Evolutionary conservation across 768 basidiomycete genomes (phyloP), one percentile per base, ranked within the genome.

Genomic region (Lentinula sp.): DNA sequence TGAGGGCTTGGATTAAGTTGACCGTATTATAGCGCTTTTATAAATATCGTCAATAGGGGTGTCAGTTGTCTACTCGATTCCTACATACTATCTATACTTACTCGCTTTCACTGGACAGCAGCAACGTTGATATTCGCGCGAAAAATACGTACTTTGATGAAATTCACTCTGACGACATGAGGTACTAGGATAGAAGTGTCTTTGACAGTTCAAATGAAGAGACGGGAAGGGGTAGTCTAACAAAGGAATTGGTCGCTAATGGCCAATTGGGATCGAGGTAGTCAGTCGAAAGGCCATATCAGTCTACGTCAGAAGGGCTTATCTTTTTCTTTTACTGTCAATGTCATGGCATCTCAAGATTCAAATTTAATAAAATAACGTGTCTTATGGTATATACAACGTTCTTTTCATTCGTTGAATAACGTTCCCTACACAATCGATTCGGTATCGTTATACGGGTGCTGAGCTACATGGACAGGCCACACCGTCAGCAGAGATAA

Each of bases 401-500:
- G n/a, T 43, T 18, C 42, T 48, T 48, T 48, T 23, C 5, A 48
- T 48, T 8, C 18, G 5, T 23, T 2, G 21, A 45, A 45, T 4
- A 8, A n/a, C n/a, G 1, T 23, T 3, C 16, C n/a, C 46, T 45
- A 57, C 4, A 57, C 56, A 16, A 57, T 57, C 9, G 32, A 65
- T 65, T 63, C 51, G 57, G 63, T 67, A 23, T 67, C 63, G 34
- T 67, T 67, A 35, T 57, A 67, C 4, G 66, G 66, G 61, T 67
- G 65, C 18, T 64, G 45, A 40, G 66, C 66, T 67, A 53, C 15
- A 53, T 45, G 9, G 43, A 50, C 11, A 16, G 35, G 40, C 15
- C 55, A 46, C 18, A 16, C 32, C 31, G 55, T 31, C 16, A 18
- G 31, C 10, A 16, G 6, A 52, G 37, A 21, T n/a, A 28, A 39